These are phyloP conservation scores for Stromatinia cepivora DNA, from an alignment of 2,329 filamentous ascomycete species.

Conservation along the genomic window DNA sequence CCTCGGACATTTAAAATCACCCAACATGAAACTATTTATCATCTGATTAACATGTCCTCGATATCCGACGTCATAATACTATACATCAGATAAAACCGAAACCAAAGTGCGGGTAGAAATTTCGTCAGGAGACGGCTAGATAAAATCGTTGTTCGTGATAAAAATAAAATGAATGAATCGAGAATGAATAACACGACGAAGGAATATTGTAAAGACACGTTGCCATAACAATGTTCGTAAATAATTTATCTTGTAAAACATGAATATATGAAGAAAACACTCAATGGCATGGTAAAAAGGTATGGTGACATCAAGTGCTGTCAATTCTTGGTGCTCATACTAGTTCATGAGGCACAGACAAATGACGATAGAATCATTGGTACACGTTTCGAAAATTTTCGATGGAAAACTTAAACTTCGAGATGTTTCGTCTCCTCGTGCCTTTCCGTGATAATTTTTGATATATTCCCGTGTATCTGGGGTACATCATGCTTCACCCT, in stretches of 20 bases:
- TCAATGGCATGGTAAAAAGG: not conserved
- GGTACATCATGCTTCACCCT: constrained; percentile 17
- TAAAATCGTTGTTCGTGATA: not conserved
- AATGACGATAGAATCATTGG: not conserved
- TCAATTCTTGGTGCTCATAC: not conserved
- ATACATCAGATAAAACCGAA: constrained; percentile 6
- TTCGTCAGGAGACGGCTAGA: not conserved
- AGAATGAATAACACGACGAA: not conserved
- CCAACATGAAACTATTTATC: constrained; percentile 7
- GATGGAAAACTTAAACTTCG: not conserved
- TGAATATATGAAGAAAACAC: not conserved
- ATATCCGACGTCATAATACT: not conserved
- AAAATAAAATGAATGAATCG: not conserved
- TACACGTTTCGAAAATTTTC: not conserved
- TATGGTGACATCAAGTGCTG: constrained; percentile 11
- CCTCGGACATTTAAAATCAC: constrained; percentile 2
- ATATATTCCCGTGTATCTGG: not conserved
- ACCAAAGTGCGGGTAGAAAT: not conserved
- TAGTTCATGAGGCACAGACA: not conserved
- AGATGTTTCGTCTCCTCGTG: not conserved
- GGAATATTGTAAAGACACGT: not conserved
- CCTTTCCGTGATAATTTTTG: not conserved
- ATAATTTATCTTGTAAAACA: not conserved
- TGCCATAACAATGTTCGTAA: not conserved
- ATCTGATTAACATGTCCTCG: not conserved